These are phyloP conservation scores for Botrytis fragariae DNA, from an alignment of 2,329 filamentous ascomycete species.

Conservation along the genomic window DNA sequence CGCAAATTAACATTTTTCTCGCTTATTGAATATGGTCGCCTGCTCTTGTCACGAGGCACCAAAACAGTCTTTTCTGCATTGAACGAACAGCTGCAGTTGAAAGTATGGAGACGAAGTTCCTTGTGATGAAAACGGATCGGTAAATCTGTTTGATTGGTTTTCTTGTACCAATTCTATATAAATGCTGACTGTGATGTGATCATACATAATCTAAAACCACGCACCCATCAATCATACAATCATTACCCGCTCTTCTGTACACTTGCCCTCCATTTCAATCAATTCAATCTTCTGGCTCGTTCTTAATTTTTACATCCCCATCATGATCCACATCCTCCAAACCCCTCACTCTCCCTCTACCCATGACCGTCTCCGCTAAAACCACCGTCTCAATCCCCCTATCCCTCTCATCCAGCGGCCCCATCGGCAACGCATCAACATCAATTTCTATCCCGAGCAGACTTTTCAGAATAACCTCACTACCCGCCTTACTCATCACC, in stretches of 20 bases:
- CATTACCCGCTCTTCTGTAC: not conserved
- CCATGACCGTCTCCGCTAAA: constrained; percentile 48
- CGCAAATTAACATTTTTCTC: not conserved
- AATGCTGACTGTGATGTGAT: not conserved
- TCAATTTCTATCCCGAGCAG: constrained; percentile 76
- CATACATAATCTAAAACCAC: not conserved
- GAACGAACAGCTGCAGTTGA: not conserved
- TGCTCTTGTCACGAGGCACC: not conserved
- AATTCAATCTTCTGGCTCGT: constrained; percentile 33
- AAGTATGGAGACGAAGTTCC: not conserved
- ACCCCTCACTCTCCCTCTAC: constrained; percentile 34
- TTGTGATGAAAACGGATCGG: not conserved
- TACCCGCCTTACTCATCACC: constrained; percentile 91
- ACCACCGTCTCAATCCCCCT: constrained; percentile 81
- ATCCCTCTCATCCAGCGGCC: constrained; percentile 67
- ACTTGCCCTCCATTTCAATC: accelerated
- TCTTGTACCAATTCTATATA: no score
- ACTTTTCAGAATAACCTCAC: constrained; percentile 74
- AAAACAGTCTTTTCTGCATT: not conserved
- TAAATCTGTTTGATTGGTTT: not conserved
- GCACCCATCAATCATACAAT: not conserved
- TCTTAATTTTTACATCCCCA: constrained; percentile 34
- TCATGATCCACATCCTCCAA: constrained; percentile 30
- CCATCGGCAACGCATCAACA: constrained; percentile 81
- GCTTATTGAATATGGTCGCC: not conserved